phyloP scores from a whole-genome alignment of 352 stramenopile species.

The Pythium pyrilobum region DNA sequence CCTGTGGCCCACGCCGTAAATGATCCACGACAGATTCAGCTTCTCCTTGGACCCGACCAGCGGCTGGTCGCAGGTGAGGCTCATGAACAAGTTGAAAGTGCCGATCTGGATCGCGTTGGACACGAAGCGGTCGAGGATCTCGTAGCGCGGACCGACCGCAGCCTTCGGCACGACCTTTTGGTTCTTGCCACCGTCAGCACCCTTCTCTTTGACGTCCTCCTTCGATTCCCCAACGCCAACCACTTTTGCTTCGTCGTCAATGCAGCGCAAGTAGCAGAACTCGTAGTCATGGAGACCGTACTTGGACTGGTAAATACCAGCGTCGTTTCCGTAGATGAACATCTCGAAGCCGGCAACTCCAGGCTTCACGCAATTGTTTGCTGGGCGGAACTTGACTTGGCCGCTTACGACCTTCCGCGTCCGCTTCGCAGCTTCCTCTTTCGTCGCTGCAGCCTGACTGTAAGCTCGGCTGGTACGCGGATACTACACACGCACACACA shows the following conservation, averaged over 20 bases:
- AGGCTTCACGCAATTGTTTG: conserved; percentile 29
- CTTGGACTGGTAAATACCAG: conserved; percentile 57
- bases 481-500: conserved; percentile 7
- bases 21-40: conserved; percentile 48
- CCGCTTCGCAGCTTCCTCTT: conserved; percentile 37
- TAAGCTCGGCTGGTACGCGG: conserved; percentile 21
- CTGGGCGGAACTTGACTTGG: conserved; percentile 46
- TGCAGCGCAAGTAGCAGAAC: conserved; percentile 49
- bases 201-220: conserved; percentile 10
- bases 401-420: conserved; percentile 37
- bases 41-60: conserved; percentile 37
- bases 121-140: conserved; percentile 38
- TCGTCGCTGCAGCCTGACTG: conserved; percentile 10
- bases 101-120: conserved; percentile 53
- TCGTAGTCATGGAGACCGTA: conserved; percentile 56
- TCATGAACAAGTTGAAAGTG: conserved; percentile 66
- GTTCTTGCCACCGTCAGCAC: neutral
- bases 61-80: conserved; percentile 40
- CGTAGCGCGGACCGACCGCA: conserved; percentile 22
- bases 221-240: conserved; percentile 21
- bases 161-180: conserved; percentile 15
- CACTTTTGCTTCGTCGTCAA: conserved; percentile 24
- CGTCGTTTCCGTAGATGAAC: conserved; percentile 49
- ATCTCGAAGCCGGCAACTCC: conserved; percentile 22
- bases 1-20: conserved; percentile 47